phyloP scores from a whole-genome alignment of 495 filamentous ascomycete species.

The Aspergillus heteromorphus region DNA sequence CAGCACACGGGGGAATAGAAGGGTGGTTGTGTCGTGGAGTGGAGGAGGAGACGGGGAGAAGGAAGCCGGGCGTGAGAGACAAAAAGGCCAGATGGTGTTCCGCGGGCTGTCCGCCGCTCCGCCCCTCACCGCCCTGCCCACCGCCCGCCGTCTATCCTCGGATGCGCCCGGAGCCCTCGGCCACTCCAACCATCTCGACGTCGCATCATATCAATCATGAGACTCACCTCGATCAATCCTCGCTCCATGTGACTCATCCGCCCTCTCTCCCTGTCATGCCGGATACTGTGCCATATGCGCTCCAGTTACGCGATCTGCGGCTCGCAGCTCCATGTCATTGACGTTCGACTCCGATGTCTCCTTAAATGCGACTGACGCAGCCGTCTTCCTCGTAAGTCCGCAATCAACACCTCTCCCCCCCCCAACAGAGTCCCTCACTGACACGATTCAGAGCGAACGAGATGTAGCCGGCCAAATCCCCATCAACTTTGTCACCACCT shows the following conservation, averaged over 20 bases:
- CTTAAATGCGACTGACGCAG: conserved; percentile 31
- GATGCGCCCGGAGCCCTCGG: background rate
- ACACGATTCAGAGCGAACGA: conserved; percentile 47
- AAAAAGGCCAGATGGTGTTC: conserved; percentile 36
- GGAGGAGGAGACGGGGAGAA: background rate
- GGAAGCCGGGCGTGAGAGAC: conserved; percentile 2
- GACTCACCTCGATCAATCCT: background rate
- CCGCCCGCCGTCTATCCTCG: background rate
- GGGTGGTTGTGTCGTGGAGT: background rate
- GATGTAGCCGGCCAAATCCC: conserved; percentile 56
- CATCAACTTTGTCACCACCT: conserved; percentile 55
- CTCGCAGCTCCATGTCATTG: conserved; percentile 26
- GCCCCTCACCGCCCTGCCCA: conserved; percentile 10
- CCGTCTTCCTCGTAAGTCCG: conserved; percentile 31
- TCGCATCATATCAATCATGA: background rate
- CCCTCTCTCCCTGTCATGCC: conserved; percentile 2
- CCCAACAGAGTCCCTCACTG: background rate
- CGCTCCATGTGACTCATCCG: background rate
- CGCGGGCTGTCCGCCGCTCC: conserved; percentile 14
- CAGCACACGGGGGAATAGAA: background rate
- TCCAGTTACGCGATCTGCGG: background rate
- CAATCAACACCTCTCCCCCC: background rate
- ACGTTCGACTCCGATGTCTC: conserved; percentile 29
- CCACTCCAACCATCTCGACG: too few species aligned
- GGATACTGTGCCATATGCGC: conserved; percentile 2